A percentile compares a stretch with the other conserved stretches of the same genome.
These are phyloP conservation scores for Phytophthora fragariae DNA, from an alignment of 352 stramenopile genomes.

Conservation along the genomic window DNA sequence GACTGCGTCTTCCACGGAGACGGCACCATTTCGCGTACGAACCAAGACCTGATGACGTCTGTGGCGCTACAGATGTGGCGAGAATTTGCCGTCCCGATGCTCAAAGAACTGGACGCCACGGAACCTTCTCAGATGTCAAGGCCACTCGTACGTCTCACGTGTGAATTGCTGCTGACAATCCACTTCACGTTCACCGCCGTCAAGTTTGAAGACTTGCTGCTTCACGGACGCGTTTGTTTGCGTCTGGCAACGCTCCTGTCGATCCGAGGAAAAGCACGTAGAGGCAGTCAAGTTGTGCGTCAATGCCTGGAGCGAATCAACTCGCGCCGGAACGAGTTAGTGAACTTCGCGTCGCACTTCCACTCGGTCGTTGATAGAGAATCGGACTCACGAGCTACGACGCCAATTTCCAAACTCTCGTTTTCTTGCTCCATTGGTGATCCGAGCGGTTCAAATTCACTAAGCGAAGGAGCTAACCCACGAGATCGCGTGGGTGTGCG, in stretches of 20 bases:
- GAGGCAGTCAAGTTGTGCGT: conserved; percentile 46
- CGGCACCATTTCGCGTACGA: conserved; percentile 32
- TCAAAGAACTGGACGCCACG: conserved; percentile 45
- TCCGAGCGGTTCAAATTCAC: background rate
- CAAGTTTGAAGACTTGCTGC: conserved; percentile 62
- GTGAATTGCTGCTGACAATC: conserved; percentile 48
- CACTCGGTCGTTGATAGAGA: conserved; percentile 1
- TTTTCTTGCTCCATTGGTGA: conserved; percentile 52
- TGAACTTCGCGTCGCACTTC: conserved; percentile 48
- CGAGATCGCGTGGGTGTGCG: conserved; percentile 53
- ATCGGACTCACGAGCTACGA: background rate
- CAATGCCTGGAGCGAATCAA: conserved; percentile 49
- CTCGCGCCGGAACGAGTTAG: conserved; percentile 47
- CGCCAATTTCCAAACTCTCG: conserved; percentile 23
- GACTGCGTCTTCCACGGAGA: conserved; percentile 34
- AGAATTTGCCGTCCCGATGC: conserved; percentile 36
- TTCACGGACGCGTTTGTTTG: conserved; percentile 55
- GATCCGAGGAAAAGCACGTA: conserved; percentile 34
- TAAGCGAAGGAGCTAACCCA: conserved; percentile 8
- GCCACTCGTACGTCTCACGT: conserved; percentile 24
- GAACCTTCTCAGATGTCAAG: conserved; percentile 31
- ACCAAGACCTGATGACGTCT: conserved; percentile 45
- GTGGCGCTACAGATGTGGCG: conserved; percentile 51
- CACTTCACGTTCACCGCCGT: conserved; percentile 48
- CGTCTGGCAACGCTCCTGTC: conserved; percentile 50